Evolutionary conservation across 805 yeast genomes (phyloP).

Genomic region (Ogataea wickerhamii): DNA sequence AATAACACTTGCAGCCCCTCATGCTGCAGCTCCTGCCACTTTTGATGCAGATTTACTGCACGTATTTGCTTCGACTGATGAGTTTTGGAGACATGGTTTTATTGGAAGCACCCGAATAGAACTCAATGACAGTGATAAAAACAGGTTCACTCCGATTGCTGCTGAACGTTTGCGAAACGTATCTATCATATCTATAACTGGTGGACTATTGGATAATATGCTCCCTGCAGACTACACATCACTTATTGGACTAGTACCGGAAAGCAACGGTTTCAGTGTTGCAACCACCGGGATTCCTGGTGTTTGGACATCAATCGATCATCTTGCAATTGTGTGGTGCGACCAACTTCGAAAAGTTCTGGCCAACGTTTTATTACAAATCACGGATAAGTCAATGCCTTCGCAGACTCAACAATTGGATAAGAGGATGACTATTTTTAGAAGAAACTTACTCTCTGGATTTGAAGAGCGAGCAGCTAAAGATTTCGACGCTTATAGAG

Average conservation of each 20-base stretch:
- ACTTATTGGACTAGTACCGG: slow-evolving; percentile 66
- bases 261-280: slow-evolving; percentile 73
- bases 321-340: slow-evolving; percentile 96
- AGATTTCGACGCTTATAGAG: slow-evolving; percentile 25
- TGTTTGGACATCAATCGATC: slow-evolving; percentile 95
- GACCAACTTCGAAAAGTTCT: slow-evolving; percentile 71
- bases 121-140: not conserved
- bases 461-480: slow-evolving; percentile 43
- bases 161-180: slow-evolving; percentile 49
- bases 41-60: slow-evolving; percentile 84
- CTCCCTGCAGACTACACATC: slow-evolving; percentile 90
- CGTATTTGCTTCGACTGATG: slow-evolving; percentile 69
- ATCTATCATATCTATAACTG: slow-evolving; percentile 80
- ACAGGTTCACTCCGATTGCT: slow-evolving; percentile 36
- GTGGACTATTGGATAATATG: slow-evolving; percentile 74
- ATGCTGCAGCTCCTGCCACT: slow-evolving; percentile 86
- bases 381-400: slow-evolving; percentile 48
- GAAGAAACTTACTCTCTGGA: slow-evolving; percentile 47
- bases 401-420: slow-evolving; percentile 49
- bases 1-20: slow-evolving; percentile 86
- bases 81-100: slow-evolving; percentile 73
- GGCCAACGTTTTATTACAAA: slow-evolving; percentile 55
- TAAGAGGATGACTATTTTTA: slow-evolving; percentile 57
- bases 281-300: slow-evolving; percentile 82
- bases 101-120: slow-evolving; percentile 17